Evolutionary conservation across 768 basidiomycete species (phyloP), one percentile per base, ranked within the genome.

Genomic region (Termitomyces eurrhizus): DNA sequence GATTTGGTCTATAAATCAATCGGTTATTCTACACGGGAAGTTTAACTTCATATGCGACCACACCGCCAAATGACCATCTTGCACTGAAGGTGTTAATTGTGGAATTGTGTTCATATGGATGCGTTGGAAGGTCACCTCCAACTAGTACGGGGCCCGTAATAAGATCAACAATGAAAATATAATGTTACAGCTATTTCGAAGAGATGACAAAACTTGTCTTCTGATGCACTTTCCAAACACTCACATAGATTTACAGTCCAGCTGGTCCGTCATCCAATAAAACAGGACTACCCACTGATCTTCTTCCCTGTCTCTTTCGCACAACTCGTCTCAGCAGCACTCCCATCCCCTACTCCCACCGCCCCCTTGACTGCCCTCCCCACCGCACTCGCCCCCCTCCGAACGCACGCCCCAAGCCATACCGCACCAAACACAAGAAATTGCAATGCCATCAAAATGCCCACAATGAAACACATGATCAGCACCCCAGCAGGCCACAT

Each of bases 61-160:
- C 83, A 2, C 89, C 89, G 13, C 89, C 89, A 63, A 92, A 88
- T 2, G 89, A 92, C 89, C 89, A 92, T 0, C 89, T 89, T 90
- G 57, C 45, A 7, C 39, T 35, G 58, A 7, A 61, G 45, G 32
- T 6, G 24, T 61, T 36, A 44, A 51, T 16, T 42, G 41, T 18
- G 41, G 18, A 13, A 24, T 13, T 59, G 24, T n/a, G 14, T 51
- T 36, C 2, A 12, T 48, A 11, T 7, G 4, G 11, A 33, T 13
- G n/a, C 21, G 45, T 21, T 29, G 45, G 16, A 52, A n/a, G 46
- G 77, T 56, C 62, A 86, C 89, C 89, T 69, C 88, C 88, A 2
- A 90, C 66, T 0, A 88, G 68, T 14, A 88, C 64, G 4, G 77
- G 74, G 4, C 74, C 79, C 7, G 68, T 56, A 4, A 71, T 69